Percentiles rank a stretch among this genome's conserved stretches.
Evolutionary conservation across 1,139 yeast genomes (phyloP).

Genomic region (Debaryomyces sp.): DNA sequence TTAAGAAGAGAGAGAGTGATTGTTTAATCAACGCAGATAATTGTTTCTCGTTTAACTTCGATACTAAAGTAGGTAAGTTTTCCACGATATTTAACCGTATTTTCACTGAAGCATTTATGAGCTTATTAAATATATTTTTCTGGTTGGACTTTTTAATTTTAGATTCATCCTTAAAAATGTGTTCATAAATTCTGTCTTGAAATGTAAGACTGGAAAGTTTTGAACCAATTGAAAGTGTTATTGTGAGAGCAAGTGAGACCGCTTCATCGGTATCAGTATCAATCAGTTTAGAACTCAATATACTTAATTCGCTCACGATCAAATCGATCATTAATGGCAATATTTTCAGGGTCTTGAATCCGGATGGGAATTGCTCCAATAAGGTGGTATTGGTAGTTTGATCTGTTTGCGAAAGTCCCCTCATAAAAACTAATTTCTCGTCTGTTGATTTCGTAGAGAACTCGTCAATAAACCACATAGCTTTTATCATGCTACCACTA

Average conservation of each 20-base stretch:
- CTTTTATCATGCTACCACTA: conserved; percentile 81
- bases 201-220: conserved; percentile 76
- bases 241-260: conserved; percentile 56
- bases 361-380: conserved; percentile 69
- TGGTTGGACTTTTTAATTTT: conserved; percentile 29
- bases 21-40: conserved; percentile 37
- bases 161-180: conserved; percentile 31
- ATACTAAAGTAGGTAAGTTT: conserved; percentile 53
- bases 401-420: conserved; percentile 52
- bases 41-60: conserved; percentile 54
- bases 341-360: conserved; percentile 70
- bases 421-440: conserved; percentile 71
- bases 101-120: conserved; percentile 36
- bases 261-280: conserved; percentile 34
- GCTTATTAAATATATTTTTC: conserved; percentile 44
- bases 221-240: conserved; percentile 66
- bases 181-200: conserved; percentile 61
- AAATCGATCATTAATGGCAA: conserved; percentile 66
- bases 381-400: conserved; percentile 30
- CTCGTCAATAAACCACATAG: conserved; percentile 83
- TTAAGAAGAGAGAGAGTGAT: conserved; percentile 31
- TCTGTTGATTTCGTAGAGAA: conserved; percentile 71
- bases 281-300: conserved; percentile 19
- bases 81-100: conserved; percentile 51
- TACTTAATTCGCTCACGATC: conserved; percentile 35